A percentile compares a stretch with the other conserved stretches of the same genome.
Conservation (phyloP, 2,329 filamentous ascomycete genomes). For the Pseudocercospora fuligena region DNA sequence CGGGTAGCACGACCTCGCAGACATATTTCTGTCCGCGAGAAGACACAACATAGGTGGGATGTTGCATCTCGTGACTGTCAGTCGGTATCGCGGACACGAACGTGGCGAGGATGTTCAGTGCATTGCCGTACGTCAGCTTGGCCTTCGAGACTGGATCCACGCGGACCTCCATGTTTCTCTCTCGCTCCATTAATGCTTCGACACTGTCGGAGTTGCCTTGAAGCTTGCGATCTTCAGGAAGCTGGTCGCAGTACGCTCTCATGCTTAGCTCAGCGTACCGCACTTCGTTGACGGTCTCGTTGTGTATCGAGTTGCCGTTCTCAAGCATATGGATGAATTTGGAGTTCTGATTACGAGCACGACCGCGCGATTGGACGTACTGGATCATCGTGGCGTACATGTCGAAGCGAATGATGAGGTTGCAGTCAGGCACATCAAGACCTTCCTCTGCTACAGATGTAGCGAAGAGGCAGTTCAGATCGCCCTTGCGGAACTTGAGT, state of each 20-base stretch:
- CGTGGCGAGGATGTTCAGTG: constrained; percentile 71
- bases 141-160: constrained; percentile 71
- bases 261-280: constrained; percentile 65
- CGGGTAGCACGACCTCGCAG: constrained; percentile 80
- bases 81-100: constrained; percentile 73
- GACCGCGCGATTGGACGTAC: constrained; percentile 89
- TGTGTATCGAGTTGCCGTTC: constrained; percentile 66
- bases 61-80: constrained; percentile 53
- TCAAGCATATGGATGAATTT: constrained; percentile 87
- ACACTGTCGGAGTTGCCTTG: constrained; percentile 60
- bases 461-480: constrained; percentile 65
- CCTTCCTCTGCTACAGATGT: constrained; percentile 71
- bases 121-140: constrained; percentile 76
- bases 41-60: constrained; percentile 66
- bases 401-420: constrained; percentile 77
- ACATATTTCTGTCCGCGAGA: constrained; percentile 64
- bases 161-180: constrained; percentile 56
- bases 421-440: constrained; percentile 69
- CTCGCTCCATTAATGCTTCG: constrained; percentile 60
- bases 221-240: constrained; percentile 76
- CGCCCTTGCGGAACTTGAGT: constrained; percentile 64
- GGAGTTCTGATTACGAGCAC: constrained; percentile 78
- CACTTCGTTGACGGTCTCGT: constrained; percentile 62
- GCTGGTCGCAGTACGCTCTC: constrained; percentile 72
- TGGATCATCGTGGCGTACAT: constrained; percentile 89